phyloP scores from a whole-genome alignment of 805 yeast genomes.

The Zygosaccharomyces pseudorouxii region DNA sequence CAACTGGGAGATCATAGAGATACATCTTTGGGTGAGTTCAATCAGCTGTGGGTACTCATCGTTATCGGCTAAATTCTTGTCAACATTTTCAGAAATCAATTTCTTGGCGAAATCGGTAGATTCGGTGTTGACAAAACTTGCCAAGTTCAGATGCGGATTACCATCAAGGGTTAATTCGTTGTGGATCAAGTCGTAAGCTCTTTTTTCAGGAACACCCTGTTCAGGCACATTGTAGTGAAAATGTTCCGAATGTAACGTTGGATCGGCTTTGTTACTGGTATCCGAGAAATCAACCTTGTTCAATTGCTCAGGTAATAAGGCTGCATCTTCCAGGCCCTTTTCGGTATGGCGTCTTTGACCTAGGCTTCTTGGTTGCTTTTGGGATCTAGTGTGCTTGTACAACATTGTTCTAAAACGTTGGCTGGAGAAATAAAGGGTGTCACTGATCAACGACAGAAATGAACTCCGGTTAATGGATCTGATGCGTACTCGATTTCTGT shows the following conservation, averaged over 20 bases:
- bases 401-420: conserved; percentile 12
- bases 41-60: conserved; percentile 89
- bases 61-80: conserved; percentile 86
- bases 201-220: conserved; percentile 46
- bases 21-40: conserved; percentile 76
- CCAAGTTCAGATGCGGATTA: conserved; percentile 74
- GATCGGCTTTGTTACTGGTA: background rate
- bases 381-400: conserved; percentile 16
- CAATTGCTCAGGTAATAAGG: conserved; percentile 16
- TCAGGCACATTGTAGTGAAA: conserved; percentile 49
- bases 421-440: no score
- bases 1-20: conserved; percentile 68
- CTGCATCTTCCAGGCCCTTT: conserved; percentile 13
- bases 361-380: conserved; percentile 15
- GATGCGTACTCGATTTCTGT: no score
- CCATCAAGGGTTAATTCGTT: conserved; percentile 82
- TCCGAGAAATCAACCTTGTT: conserved; percentile 9
- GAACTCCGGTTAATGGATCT: no score
- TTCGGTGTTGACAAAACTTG: conserved; percentile 82
- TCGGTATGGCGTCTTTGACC: conserved; percentile 8
- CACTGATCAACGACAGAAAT: no score
- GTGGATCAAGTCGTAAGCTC: conserved; percentile 59
- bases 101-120: conserved; percentile 49
- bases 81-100: conserved; percentile 63
- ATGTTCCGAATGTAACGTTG: background rate